These are phyloP conservation scores for Arctostaphylos glauca DNA, from an alignment of 148 eudicot genomes.

Conservation along the genomic window DNA sequence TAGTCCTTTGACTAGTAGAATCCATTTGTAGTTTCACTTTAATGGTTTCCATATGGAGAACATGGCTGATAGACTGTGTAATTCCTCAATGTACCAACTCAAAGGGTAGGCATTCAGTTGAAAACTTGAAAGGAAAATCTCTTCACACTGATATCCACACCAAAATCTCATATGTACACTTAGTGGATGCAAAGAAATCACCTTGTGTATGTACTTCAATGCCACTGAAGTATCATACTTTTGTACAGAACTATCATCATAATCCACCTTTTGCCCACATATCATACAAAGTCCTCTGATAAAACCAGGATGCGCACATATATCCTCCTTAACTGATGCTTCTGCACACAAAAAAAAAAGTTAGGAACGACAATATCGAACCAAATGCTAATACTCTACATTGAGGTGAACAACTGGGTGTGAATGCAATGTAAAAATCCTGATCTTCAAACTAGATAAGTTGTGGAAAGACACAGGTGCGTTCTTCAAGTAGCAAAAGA, in stretches of 20 bases:
- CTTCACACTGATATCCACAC: too few relatives aligned
- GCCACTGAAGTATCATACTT: background rate
- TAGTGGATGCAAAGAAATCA: slow-evolving; percentile 21
- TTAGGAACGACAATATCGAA: background rate
- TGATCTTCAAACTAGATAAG: background rate
- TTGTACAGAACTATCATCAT: too few relatives aligned
- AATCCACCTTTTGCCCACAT: slow-evolving; percentile 12
- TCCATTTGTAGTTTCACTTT: background rate
- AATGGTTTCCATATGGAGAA: background rate
- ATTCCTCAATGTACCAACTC: background rate
- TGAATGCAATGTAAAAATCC: background rate
- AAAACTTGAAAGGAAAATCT: too few relatives aligned
- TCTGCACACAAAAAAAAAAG: slow-evolving; percentile 12
- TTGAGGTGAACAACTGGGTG: background rate
- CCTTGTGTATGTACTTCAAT: slow-evolving; percentile 44
- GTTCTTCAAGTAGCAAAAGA: background rate
- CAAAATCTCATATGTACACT: background rate
- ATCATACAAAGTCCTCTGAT: slow-evolving; percentile 1
- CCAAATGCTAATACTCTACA: background rate
- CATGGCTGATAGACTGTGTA: background rate
- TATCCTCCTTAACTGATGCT: slow-evolving; percentile 8
- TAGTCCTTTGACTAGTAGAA: background rate
- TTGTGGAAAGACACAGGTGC: background rate
- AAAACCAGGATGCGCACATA: slow-evolving; percentile 11
- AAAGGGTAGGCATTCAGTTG: background rate